Percentiles rank a stretch among this genome's conserved stretches.
Conservation (phyloP, 768 basidiomycete species). For the Tephrocybe sp. region DNA sequence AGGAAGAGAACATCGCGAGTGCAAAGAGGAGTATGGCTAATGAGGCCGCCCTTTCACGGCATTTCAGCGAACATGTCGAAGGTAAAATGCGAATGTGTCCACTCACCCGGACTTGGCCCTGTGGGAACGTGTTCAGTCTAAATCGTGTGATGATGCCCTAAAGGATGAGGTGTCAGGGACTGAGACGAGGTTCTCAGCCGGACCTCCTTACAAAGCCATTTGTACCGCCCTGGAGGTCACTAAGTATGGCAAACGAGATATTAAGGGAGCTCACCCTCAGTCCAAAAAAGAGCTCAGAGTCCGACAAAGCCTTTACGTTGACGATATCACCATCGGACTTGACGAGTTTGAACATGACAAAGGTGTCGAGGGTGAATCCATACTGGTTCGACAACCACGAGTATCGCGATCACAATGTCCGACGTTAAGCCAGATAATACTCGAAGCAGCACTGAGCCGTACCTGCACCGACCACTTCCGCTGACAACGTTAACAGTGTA, state of each 20-base stretch:
- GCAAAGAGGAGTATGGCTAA: slow-evolving; percentile 25
- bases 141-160: slow-evolving; percentile 62
- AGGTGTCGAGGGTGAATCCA: slow-evolving; percentile 55
- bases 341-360: slow-evolving; percentile 56
- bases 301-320: slow-evolving; percentile 29
- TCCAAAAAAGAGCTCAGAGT: slow-evolving; percentile 41
- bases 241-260: not conserved
- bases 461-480: slow-evolving; percentile 62
- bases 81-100: not conserved
- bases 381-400: slow-evolving; percentile 64
- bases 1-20: slow-evolving; percentile 33
- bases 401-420: slow-evolving; percentile 47
- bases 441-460: slow-evolving; percentile 35
- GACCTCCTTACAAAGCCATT: slow-evolving; percentile 49
- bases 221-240: slow-evolving; percentile 46
- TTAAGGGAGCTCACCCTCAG: slow-evolving; percentile 28
- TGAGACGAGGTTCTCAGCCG: too few species aligned
- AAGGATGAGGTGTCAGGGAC: not conserved
- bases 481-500: slow-evolving; percentile 55
- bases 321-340: slow-evolving; percentile 49
- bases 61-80: not conserved
- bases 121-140: slow-evolving; percentile 51
- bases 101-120: slow-evolving; percentile 59
- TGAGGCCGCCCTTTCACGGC: slow-evolving; percentile 45
- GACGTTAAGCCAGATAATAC: slow-evolving; percentile 32